Base-by-base conservation (phyloP, 73 alveolate species). In the Paramecium caudatum region DNA sequence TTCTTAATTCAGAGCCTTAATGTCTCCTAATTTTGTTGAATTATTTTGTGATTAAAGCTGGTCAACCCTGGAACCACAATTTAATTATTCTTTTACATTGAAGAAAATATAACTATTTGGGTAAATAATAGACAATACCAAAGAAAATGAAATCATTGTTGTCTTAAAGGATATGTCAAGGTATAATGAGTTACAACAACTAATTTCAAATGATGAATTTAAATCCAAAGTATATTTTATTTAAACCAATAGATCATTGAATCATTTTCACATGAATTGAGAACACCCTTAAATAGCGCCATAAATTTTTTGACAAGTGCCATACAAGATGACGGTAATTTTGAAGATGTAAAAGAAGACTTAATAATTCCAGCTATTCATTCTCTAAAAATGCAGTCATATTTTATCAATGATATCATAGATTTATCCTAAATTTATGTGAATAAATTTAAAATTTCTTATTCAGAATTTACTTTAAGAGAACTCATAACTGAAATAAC, bases 201-300 rank as follows among this genome's bases (percentile, higher is more conserved):
- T 65, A n/a, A 33, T 65, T 3, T 33, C 49, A 9, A 41, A 74
- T 27, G 49, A 45, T 74, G 84, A 74, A 8, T 74, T 74, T 43
- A 74, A 74, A 41, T 74, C 88, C 7, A 74, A 74, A 27, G 50
- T 68, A 68, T 68, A 9, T 55, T 16, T 63, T 55, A 10, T 34
- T 62, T 63, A 86, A 63, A 63, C 37, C 36, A 49, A 27, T 13
- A 68, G 84, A 68, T 68, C 8, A 68, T 68, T 32, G 84, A 68
- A 25, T 34, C 61, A 1, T 68, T 68, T 33, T 68, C 84, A 8
- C 84, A 68, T 34, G 84, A 68, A 37, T 34, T 68, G 37, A 33
- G 84, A 33, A 68, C 84, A 17, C 84, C 84, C 30, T 37, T 68
- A 16, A 68, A 68, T 37, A 68, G 84, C 15, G 84, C 84, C n/a